These are phyloP conservation scores for Wickerhamiella sorbophila DNA, from an alignment of 805 yeast species.

Conservation along the genomic window DNA sequence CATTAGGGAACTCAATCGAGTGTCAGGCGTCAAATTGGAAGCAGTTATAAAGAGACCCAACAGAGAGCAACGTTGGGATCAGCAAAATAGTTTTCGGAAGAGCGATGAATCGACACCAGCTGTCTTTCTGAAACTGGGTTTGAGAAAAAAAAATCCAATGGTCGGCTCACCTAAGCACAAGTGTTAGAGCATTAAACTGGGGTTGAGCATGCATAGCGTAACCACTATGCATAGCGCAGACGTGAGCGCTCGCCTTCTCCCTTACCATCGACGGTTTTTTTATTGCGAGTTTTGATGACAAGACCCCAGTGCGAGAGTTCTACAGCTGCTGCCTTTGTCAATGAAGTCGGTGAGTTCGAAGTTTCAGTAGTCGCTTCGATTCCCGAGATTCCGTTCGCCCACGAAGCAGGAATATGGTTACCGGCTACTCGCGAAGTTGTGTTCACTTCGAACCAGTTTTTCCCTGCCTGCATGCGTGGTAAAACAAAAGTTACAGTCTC, in stretches of 20 bases:
- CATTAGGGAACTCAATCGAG: constrained; percentile 29
- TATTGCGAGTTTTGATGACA: background rate
- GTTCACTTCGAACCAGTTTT: constrained; percentile 20
- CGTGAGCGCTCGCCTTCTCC: background rate
- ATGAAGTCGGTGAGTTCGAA: constrained; percentile 10
- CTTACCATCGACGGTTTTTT: background rate
- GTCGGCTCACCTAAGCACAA: background rate
- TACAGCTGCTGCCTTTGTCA: background rate
- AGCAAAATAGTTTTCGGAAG: background rate
- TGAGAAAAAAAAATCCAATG: too few species aligned
- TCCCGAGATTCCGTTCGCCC: constrained; percentile 18
- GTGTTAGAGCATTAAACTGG: background rate
- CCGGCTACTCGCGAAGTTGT: constrained; percentile 17
- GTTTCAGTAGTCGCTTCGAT: constrained; percentile 13
- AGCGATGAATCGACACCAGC: too few species aligned
- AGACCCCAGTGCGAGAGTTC: background rate
- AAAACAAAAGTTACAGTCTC: background rate
- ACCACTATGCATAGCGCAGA: background rate
- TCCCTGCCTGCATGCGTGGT: background rate
- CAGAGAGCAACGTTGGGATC: background rate
- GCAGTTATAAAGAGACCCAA: background rate
- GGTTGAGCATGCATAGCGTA: background rate
- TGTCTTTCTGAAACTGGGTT: too few species aligned
- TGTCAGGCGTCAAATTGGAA: background rate
- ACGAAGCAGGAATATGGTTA: constrained; percentile 22